Conservation (phyloP, 495 filamentous ascomycete species). For the Thermochaetoides thermophila region DNA sequence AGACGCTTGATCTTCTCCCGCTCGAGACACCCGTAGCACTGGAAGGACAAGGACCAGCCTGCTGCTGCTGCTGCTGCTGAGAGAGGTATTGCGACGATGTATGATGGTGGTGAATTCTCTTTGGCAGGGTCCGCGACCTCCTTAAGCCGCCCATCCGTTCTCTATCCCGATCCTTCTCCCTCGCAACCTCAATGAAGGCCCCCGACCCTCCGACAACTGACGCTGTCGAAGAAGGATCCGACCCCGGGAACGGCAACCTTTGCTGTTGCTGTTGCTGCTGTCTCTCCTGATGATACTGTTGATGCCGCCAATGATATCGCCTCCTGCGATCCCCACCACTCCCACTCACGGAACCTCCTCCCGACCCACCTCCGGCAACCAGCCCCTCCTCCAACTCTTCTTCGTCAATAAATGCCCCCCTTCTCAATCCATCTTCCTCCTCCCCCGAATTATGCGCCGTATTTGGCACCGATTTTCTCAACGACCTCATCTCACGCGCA, state of each 20-base stretch:
- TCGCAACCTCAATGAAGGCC: conserved; percentile 10
- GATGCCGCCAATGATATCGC: neutral
- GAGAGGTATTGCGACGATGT: too few relatives aligned
- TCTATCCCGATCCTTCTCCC: neutral
- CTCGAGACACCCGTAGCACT: too few relatives aligned
- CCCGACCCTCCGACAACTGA: neutral
- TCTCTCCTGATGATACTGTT: neutral
- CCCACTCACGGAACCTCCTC: neutral
- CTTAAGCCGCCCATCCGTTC: too few relatives aligned
- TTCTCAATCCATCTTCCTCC: conserved; percentile 15
- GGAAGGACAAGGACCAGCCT: too few relatives aligned
- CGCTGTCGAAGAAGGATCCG: neutral
- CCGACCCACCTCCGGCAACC: neutral
- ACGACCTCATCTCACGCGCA: conserved; percentile 64
- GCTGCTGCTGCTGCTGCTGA: too few relatives aligned
- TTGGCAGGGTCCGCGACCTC: too few relatives aligned
- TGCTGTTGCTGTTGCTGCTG: neutral
- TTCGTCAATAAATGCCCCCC: too few relatives aligned
- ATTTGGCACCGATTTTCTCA: conserved; percentile 28
- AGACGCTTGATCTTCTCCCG: too few relatives aligned
- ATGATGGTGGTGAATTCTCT: too few relatives aligned
- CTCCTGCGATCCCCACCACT: neutral
- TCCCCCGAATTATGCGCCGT: conserved; percentile 26
- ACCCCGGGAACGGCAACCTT: too few relatives aligned
- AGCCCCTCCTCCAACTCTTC: too few relatives aligned